Conservation (phyloP, 1,139 yeast genomes). For the Starmera stellimalicola region DNA sequence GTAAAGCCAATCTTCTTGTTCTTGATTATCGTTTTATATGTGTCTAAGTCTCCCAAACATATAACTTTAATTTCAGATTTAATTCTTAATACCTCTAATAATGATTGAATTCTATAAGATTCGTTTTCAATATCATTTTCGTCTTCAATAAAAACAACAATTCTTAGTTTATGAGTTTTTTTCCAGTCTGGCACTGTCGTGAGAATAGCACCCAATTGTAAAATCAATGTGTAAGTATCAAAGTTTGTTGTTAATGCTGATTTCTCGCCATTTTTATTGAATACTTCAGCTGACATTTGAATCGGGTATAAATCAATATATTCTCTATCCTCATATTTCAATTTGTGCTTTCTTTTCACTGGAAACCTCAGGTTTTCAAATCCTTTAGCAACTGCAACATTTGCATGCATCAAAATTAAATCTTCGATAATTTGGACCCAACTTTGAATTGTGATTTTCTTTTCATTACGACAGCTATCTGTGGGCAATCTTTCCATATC, state of each 20-base stretch:
- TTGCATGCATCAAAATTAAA: slow-evolving; percentile 81
- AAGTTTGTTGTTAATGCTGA: slow-evolving; percentile 78
- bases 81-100: slow-evolving; percentile 71
- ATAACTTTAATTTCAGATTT: slow-evolving; percentile 69
- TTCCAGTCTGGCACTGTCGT: slow-evolving; percentile 94
- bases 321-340: slow-evolving; percentile 26
- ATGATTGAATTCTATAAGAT: slow-evolving; percentile 42
- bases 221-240: slow-evolving; percentile 86
- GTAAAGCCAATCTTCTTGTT: slow-evolving; percentile 36
- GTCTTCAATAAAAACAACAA: slow-evolving; percentile 83
- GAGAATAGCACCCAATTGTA: slow-evolving; percentile 87
- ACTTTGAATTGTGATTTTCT: slow-evolving; percentile 59
- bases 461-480: slow-evolving; percentile 65
- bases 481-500: slow-evolving; percentile 52
- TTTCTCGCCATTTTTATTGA: slow-evolving; percentile 51
- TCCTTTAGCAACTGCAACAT: slow-evolving; percentile 90
- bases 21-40: slow-evolving; percentile 69
- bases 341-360: slow-evolving; percentile 15
- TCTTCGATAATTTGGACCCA: slow-evolving; percentile 95
- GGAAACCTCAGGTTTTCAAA: slow-evolving; percentile 59
- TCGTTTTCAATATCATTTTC: slow-evolving; percentile 66
- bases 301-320: slow-evolving; percentile 88
- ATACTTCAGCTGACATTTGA: slow-evolving; percentile 83
- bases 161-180: slow-evolving; percentile 59
- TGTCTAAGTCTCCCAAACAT: slow-evolving; percentile 53